Percentiles rank a stretch among this genome's conserved stretches.
Evolutionary conservation across 371 early-diverging fungal genomes (phyloP).

Genomic region (Basidiobolus heterosporus): DNA sequence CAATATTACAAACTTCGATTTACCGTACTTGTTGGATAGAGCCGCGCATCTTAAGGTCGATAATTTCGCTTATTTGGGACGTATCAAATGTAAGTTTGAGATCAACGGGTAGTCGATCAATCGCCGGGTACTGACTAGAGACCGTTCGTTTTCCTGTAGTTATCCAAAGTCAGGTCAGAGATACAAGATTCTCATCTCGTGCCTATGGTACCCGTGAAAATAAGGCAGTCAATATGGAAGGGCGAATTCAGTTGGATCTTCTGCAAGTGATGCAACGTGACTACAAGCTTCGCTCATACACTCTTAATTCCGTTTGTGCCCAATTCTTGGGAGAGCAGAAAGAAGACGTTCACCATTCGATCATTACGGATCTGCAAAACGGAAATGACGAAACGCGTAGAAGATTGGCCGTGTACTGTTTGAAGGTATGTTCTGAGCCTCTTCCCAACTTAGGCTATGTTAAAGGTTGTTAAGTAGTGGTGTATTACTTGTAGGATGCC

Average conservation of each 20-base stretch:
- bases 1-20: slow-evolving; percentile 96
- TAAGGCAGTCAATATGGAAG: slow-evolving; percentile 78
- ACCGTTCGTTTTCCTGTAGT: slow-evolving; percentile 6
- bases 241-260: slow-evolving; percentile 92
- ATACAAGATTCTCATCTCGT: slow-evolving; percentile 77
- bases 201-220: slow-evolving; percentile 86
- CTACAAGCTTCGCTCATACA: slow-evolving; percentile 92
- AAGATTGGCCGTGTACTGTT: slow-evolving; percentile 95
- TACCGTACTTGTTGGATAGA: slow-evolving; percentile 92
- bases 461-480: too few relatives aligned
- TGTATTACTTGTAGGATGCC: slow-evolving; percentile 59
- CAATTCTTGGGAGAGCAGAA: slow-evolving; percentile 98
- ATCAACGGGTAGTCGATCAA: not conserved
- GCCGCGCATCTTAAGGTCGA: slow-evolving; percentile 62
- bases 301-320: slow-evolving; percentile 94
- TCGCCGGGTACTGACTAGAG: too few relatives aligned
- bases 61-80: slow-evolving; percentile 74
- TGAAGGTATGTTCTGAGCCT: slow-evolving; percentile 49
- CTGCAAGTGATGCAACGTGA: slow-evolving; percentile 94
- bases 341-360: slow-evolving; percentile 98
- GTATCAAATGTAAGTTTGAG: slow-evolving; percentile 35
- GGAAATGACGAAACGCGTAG: slow-evolving; percentile 91
- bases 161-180: slow-evolving; percentile 51
- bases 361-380: slow-evolving; percentile 92
- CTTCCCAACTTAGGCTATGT: not conserved